These are phyloP conservation scores for Phtheirospermum japonicum DNA, from an alignment of 257 asterid species.

Conservation along the genomic window DNA sequence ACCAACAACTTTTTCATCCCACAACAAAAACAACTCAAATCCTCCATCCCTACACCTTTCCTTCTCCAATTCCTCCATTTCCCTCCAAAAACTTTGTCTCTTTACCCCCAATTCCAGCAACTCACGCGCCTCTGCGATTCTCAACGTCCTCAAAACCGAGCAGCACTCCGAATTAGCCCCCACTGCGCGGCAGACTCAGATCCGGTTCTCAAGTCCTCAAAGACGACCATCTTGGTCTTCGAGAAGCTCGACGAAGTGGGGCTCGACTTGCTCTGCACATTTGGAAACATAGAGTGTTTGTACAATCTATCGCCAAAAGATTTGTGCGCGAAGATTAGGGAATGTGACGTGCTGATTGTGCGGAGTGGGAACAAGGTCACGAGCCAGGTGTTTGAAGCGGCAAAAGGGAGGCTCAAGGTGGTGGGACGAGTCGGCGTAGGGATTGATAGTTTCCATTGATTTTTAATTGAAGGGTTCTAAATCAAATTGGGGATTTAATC, in stretches of 20 bases:
- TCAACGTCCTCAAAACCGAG: slow-evolving; percentile 33
- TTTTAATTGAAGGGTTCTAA: too few relatives aligned
- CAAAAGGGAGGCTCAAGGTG: slow-evolving; percentile 69
- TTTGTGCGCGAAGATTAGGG: slow-evolving; percentile 56
- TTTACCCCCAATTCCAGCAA: slow-evolving; percentile 13
- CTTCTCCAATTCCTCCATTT: slow-evolving; percentile 22
- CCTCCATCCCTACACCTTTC: slow-evolving; percentile 20
- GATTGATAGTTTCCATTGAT: too few relatives aligned
- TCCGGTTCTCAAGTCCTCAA: slow-evolving; percentile 17
- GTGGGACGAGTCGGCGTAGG: slow-evolving; percentile 94
- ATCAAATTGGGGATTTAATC: too few relatives aligned
- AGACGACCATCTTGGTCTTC: slow-evolving; percentile 71
- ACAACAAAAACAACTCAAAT: slow-evolving; percentile 11
- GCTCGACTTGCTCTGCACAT: slow-evolving; percentile 46
- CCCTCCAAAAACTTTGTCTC: slow-evolving; percentile 29
- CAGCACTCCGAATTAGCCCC: slow-evolving; percentile 21
- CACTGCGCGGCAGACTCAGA: slow-evolving; percentile 20
- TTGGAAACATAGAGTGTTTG: slow-evolving; percentile 52
- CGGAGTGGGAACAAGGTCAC: slow-evolving; percentile 88
- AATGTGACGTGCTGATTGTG: slow-evolving; percentile 72
- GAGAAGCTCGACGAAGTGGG: slow-evolving; percentile 87
- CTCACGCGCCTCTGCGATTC: slow-evolving; percentile 5
- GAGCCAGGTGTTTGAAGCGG: slow-evolving; percentile 75
- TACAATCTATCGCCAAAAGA: slow-evolving; percentile 59
- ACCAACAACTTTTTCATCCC: slow-evolving; percentile 17